These are phyloP conservation scores for Anisodus tanguticus DNA, from an alignment of 257 asterid species.

Conservation along the genomic window DNA sequence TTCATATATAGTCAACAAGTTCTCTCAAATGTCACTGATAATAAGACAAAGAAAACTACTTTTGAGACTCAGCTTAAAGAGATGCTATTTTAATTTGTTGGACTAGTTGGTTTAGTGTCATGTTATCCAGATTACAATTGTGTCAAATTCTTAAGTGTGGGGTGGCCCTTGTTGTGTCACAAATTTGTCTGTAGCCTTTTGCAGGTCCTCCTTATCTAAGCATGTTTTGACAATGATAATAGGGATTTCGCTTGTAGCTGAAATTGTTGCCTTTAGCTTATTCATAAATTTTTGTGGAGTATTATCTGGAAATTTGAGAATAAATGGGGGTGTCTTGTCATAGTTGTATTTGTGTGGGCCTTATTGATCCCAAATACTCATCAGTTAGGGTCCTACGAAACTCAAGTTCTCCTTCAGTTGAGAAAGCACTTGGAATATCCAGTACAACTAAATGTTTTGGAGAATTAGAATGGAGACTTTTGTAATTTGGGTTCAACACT, in stretches of 20 bases:
- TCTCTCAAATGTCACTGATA: too few species aligned
- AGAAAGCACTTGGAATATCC: constrained; percentile 74
- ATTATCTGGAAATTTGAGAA: not conserved
- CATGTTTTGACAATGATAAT: too few species aligned
- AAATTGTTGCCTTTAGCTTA: not conserved
- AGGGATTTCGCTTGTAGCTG: not conserved
- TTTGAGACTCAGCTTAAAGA: too few species aligned
- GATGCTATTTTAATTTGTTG: too few species aligned
- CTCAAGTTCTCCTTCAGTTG: constrained; percentile 61
- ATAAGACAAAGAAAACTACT: too few species aligned
- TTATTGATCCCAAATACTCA: constrained; percentile 47
- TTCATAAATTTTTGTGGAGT: not conserved
- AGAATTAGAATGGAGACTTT: constrained; percentile 43
- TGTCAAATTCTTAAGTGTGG: too few species aligned
- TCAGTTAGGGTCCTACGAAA: constrained; percentile 63
- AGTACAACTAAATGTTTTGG: constrained; percentile 53
- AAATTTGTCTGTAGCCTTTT: too few species aligned
- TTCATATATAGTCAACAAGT: too few species aligned
- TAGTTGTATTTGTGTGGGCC: constrained; percentile 45
- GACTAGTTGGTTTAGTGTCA: too few species aligned
- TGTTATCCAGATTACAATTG: too few species aligned
- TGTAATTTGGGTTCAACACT: constrained; percentile 52
- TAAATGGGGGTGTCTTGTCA: constrained; percentile 37
- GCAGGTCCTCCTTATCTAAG: too few species aligned
- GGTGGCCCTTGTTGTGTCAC: too few species aligned